phyloP scores from a whole-genome alignment of 768 basidiomycete species.

The Trametes maxima region DNA sequence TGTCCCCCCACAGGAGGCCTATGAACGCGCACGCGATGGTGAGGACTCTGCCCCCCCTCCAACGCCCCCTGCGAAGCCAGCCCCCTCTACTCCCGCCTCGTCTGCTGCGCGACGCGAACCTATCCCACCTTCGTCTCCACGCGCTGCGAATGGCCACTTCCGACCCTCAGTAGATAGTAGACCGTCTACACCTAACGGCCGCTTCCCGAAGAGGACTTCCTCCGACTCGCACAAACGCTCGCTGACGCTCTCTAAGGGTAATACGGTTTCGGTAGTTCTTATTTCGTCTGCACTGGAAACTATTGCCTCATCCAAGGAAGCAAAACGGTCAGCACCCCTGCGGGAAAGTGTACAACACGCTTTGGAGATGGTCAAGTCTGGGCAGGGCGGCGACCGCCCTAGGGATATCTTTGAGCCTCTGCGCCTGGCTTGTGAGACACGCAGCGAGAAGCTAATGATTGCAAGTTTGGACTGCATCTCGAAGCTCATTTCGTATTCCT shows the following conservation, averaged over 20 bases:
- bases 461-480: constrained; percentile 97
- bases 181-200: constrained; percentile 25
- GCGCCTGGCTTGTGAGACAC: constrained; percentile 93
- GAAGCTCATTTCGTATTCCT: constrained; percentile 96
- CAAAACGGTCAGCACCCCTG: constrained; percentile 77
- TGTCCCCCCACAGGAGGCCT: neutral
- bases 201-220: constrained; percentile 27
- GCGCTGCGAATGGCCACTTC: constrained; percentile 14
- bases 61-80: constrained; percentile 31
- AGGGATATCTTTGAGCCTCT: constrained; percentile 96
- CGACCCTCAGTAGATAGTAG: constrained; percentile 18
- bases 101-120: constrained; percentile 30
- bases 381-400: constrained; percentile 74
- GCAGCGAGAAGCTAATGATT: constrained; percentile 91
- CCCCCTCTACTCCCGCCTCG: constrained; percentile 12
- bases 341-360: constrained; percentile 83
- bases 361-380: constrained; percentile 76
- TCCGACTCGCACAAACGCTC: constrained; percentile 37
- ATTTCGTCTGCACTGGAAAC: constrained; percentile 85
- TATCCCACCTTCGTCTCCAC: constrained; percentile 20
- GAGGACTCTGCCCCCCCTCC: constrained; percentile 21
- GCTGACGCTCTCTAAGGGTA: constrained; percentile 52
- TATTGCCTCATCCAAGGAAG: constrained; percentile 86
- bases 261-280: constrained; percentile 76
- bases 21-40: neutral